Evolutionary conservation across 2,329 filamentous ascomycete species (phyloP).

Genomic region (Remersonia thermophila): DNA sequence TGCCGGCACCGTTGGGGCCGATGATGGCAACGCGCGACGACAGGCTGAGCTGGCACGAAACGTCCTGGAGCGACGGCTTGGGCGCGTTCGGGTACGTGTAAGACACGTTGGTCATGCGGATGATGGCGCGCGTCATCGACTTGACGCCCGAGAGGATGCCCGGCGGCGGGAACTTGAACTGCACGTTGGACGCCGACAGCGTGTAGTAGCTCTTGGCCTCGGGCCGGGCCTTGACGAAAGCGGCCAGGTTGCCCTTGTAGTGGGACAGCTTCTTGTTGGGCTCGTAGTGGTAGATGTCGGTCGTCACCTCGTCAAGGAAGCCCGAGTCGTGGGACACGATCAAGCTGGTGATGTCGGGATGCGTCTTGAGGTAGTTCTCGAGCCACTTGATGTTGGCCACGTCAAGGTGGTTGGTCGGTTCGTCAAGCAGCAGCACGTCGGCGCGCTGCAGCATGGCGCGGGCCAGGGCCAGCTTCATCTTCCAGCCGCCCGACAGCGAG

Average conservation of each 20-base stretch:
- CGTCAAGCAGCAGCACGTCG: conserved; percentile 92
- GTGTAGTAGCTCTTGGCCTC: conserved; percentile 99
- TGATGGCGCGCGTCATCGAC: conserved; percentile 83
- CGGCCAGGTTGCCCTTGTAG: conserved; percentile 71
- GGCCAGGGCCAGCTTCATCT: conserved; percentile 97
- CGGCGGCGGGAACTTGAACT: conserved; percentile 96
- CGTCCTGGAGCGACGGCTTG: conserved; percentile 79
- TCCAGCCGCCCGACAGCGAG: conserved; percentile 95
- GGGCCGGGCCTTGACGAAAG: conserved; percentile 78
- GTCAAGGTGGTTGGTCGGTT: conserved; percentile 97
- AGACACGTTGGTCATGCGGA: conserved; percentile 84
- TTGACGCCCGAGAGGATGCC: conserved; percentile 93
- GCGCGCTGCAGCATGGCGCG: conserved; percentile 93
- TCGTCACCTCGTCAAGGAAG: conserved; percentile 94
- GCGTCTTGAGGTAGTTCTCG: conserved; percentile 86
- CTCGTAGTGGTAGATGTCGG: conserved; percentile 98
- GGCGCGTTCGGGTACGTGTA: conserved; percentile 85
- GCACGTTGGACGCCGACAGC: conserved; percentile 70
- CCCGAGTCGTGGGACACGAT: conserved; percentile 98
- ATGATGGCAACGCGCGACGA: conserved; percentile 95
- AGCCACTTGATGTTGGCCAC: conserved; percentile 94
- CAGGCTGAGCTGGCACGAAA: conserved; percentile 75
- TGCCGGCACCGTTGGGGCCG: conserved; percentile 93
- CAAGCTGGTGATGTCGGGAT: conserved; percentile 90
- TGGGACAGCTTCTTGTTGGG: conserved; percentile 81